Conservation (phyloP, 495 filamentous ascomycete genomes). For the Clohesyomyces aquaticus region DNA sequence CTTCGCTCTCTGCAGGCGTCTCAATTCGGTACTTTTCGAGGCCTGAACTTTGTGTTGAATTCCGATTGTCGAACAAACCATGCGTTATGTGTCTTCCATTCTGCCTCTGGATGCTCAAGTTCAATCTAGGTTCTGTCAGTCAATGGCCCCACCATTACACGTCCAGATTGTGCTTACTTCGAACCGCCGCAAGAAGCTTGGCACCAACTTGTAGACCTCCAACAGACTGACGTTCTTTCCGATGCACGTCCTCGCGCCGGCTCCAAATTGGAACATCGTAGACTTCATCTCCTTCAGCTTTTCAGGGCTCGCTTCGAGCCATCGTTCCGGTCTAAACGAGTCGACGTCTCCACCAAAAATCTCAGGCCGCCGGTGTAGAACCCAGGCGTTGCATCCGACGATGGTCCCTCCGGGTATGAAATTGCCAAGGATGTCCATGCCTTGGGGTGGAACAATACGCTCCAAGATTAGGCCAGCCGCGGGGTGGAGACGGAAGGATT, state of each 20-base stretch:
- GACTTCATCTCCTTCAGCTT: constrained; percentile 52
- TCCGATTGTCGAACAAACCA: constrained; percentile 75
- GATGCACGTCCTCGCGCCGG: constrained; percentile 68
- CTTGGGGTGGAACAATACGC: constrained; percentile 63
- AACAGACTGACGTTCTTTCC: constrained; percentile 73
- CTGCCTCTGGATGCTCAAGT: constrained; percentile 60
- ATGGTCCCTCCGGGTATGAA: constrained; percentile 60
- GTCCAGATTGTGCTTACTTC: constrained; percentile 49
- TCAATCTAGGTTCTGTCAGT: constrained; percentile 47
- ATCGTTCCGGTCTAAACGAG: constrained; percentile 59
- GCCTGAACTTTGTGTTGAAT: constrained; percentile 63
- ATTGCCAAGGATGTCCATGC: constrained; percentile 55
- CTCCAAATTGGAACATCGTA: constrained; percentile 62
- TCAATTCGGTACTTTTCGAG: constrained; percentile 9
- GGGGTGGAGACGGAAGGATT: constrained; percentile 69
- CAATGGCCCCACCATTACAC: constrained; percentile 1
- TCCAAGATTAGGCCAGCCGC: constrained; percentile 66
- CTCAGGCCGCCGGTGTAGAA: constrained; percentile 57
- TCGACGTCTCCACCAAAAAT: constrained; percentile 61
- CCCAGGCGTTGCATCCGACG: constrained; percentile 65
- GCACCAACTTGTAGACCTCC: constrained; percentile 81
- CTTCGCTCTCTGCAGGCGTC: not conserved
- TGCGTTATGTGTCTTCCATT: constrained; percentile 70
- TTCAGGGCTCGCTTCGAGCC: constrained; percentile 54
- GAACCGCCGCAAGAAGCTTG: constrained; percentile 71